These are phyloP conservation scores for Coelastrella sp. DNA, from an alignment of 139 green algal species.

Conservation along the genomic window DNA sequence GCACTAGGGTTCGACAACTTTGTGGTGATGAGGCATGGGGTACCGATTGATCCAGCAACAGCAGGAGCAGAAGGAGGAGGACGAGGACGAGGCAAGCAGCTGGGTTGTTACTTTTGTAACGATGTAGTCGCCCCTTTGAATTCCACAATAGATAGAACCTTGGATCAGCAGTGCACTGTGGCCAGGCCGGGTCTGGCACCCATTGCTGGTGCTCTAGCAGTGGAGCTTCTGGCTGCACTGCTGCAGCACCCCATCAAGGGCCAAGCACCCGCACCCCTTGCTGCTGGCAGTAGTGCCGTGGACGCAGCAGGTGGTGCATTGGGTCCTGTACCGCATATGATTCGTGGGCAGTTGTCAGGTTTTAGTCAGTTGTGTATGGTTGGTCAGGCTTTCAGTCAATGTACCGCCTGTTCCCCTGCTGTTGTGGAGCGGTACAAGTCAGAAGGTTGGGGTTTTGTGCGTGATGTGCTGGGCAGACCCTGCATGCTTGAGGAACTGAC, in stretches of 20 bases:
- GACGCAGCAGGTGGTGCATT: constrained; percentile 59
- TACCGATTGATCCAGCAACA: background rate
- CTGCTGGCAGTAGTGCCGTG: background rate
- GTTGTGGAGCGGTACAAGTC: constrained; percentile 78
- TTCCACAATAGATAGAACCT: constrained; percentile 84
- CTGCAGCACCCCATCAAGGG: constrained; percentile 79
- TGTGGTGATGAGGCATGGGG: constrained; percentile 79
- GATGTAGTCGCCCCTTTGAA: constrained; percentile 95
- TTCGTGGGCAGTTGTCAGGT: constrained; percentile 64
- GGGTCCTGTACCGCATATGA: constrained; percentile 84
- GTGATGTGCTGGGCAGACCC: constrained; percentile 65
- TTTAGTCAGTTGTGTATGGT: constrained; percentile 75
- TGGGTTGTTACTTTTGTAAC: constrained; percentile 99
- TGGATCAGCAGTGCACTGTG: constrained; percentile 98
- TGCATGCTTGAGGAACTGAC: constrained; percentile 82
- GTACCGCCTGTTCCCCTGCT: constrained; percentile 88
- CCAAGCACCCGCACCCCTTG: constrained; percentile 59
- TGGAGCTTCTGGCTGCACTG: constrained; percentile 89
- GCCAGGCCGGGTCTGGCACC: constrained; percentile 88
- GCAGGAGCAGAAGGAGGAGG: background rate
- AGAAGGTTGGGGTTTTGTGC: constrained; percentile 71
- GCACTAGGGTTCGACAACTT: constrained; percentile 96
- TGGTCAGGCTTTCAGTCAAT: constrained; percentile 87
- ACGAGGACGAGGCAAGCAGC: constrained; percentile 44
- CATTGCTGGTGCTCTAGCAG: constrained; percentile 90